Evolutionary conservation across 1,139 yeast genomes (phyloP), one percentile per base, ranked within the genome.

Genomic region (Saccharomyces hybrid): DNA sequence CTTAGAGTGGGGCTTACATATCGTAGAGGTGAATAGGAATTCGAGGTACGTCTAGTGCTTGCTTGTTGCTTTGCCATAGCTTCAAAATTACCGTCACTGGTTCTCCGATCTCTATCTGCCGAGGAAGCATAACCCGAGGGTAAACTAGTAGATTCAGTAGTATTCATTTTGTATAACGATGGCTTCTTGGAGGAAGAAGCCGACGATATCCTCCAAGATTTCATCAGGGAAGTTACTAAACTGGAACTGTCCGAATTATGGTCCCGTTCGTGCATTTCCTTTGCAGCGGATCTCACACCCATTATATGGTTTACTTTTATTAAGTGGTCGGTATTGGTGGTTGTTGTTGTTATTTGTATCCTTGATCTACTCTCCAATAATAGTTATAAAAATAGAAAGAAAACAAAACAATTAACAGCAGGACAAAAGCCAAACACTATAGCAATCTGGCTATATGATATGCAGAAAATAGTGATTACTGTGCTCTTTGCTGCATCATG

Each of bases 151-250:
- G 52, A 19, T 25, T 27, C 31, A 9, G 28, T 44, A 27, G 48
- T 23, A n/a, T 41, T 42, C 42, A 29, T 42, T 19, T 38, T 38
- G 26, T 38, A 38, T 13, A 38, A 11, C 11, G 44, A 38, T 38
- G 44, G 44, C 25, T 38, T 38, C 25, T 38, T 38, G 26, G 52
- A 38, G 3, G 61, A 54, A 25, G 58, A 48, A 6, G 57, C 48
- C 3, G 67, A 59, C 0, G 65, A 60, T 23, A 63, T 63, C 47
- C 60, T 63, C 67, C 67, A 63, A 3, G 69, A 63, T 52, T 64
- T 65, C 68, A 65, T 63, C 41, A 65, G 52, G 3, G 66, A 60
- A 2, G 61, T 56, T 5, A 64, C 67, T 31, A 65, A 41, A 44
- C 60, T 58, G 5, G 60, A 51, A 23, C 58, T 52, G 46, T 57